Evolutionary conservation across 768 basidiomycete species (phyloP).

Genomic region (Tylopilus sp.): DNA sequence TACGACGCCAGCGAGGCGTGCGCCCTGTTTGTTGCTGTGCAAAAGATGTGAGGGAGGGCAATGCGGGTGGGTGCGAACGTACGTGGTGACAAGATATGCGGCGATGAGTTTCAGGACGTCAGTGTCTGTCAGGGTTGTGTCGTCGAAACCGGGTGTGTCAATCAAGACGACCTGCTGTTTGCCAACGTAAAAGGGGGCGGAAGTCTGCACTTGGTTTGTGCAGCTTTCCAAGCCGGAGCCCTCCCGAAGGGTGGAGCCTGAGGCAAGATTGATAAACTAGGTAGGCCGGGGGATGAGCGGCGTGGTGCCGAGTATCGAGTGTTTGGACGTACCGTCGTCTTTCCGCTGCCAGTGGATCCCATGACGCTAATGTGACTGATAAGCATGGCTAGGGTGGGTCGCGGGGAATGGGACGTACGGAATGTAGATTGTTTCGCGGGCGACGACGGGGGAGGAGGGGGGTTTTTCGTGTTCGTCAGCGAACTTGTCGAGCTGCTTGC

Average conservation of each 20-base stretch:
- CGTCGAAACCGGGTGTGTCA: constrained; percentile 65
- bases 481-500: constrained; percentile 25
- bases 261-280: constrained; percentile 37
- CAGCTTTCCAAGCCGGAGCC: constrained; percentile 36
- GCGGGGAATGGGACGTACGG: constrained; percentile 18
- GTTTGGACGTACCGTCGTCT: constrained; percentile 31
- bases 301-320: background rate
- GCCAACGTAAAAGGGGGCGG: constrained; percentile 21
- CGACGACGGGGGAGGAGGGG: constrained; percentile 8
- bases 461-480: constrained; percentile 26
- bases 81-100: constrained; percentile 33
- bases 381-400: constrained; percentile 11
- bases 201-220: constrained; percentile 33
- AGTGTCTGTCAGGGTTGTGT: constrained; percentile 46
- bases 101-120: constrained; percentile 52
- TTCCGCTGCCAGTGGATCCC: constrained; percentile 35
- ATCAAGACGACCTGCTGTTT: constrained; percentile 45
- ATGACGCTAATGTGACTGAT: constrained; percentile 30
- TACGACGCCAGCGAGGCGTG: constrained; percentile 45
- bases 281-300: constrained; percentile 4
- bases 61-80: constrained; percentile 1
- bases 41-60: constrained; percentile 5
- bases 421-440: constrained; percentile 27
- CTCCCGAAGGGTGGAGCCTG: constrained; percentile 31
- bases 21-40: constrained; percentile 33